Evolutionary conservation across 192 early-diverging fungal genomes (phyloP).

Genomic region (Entrophospora sp.): DNA sequence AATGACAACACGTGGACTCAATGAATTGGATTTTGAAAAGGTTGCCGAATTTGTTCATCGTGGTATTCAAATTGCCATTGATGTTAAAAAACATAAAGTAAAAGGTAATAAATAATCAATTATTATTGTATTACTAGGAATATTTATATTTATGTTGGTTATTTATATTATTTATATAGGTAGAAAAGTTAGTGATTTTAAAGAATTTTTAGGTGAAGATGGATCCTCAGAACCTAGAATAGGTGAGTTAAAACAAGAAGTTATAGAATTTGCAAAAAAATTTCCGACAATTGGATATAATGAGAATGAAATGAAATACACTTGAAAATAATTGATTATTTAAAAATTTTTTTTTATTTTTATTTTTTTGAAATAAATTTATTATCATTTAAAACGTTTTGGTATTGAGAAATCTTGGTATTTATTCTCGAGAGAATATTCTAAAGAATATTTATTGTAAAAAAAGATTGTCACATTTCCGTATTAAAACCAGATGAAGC

Average conservation of each 20-base stretch:
- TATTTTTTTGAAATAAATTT: too few relatives aligned
- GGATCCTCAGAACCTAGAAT: constrained; percentile 52
- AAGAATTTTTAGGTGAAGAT: constrained; percentile 67
- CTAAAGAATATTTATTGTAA: too few relatives aligned
- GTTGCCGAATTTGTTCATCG: constrained; percentile 82
- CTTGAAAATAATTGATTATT: background rate
- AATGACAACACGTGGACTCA: constrained; percentile 91
- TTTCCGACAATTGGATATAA: constrained; percentile 89
- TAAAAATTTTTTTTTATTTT: too few relatives aligned
- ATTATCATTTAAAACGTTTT: too few relatives aligned
- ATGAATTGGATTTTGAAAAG: constrained; percentile 80
- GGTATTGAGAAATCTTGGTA: too few relatives aligned
- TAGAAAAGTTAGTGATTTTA: constrained; percentile 84
- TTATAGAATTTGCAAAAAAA: constrained; percentile 69
- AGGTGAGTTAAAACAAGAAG: constrained; percentile 63
- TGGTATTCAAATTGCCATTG: constrained; percentile 70
- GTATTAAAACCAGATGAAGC: too few relatives aligned
- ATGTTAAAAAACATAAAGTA: constrained; percentile 58
- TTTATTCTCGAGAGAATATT: too few relatives aligned
- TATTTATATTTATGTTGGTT: background rate
- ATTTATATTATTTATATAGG: constrained; percentile 20
- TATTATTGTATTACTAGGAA: background rate
- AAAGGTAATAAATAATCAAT: constrained; percentile 30
- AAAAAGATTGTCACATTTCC: too few relatives aligned
- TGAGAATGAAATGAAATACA: constrained; percentile 55